A percentile compares a stretch with the other conserved stretches of the same genome.
These are phyloP conservation scores for Thermochaetoides thermophila DNA, from an alignment of 495 filamentous ascomycete genomes.

Conservation along the genomic window DNA sequence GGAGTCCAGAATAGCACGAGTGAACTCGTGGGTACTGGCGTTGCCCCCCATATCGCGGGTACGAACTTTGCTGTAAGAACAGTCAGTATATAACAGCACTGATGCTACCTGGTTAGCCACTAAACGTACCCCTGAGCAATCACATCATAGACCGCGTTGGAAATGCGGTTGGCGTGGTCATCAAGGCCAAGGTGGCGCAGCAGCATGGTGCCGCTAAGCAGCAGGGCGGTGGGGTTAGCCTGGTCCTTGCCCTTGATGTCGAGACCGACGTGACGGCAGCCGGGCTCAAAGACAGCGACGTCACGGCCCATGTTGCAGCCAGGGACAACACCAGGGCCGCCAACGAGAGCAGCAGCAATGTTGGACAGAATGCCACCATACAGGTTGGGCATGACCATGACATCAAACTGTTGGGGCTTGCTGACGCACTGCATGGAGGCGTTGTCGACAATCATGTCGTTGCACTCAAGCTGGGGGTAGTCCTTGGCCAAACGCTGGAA, in stretches of 20 bases:
- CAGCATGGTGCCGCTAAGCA: slow-evolving; percentile 91
- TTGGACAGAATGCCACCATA: slow-evolving; percentile 99
- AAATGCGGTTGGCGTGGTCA: slow-evolving; percentile 95
- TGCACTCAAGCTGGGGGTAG: slow-evolving; percentile 82
- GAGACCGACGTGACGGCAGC: slow-evolving; percentile 94
- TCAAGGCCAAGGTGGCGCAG: slow-evolving; percentile 91
- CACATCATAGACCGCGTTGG: slow-evolving; percentile 91
- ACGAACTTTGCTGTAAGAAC: slow-evolving; percentile 48
- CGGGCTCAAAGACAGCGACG: slow-evolving; percentile 95
- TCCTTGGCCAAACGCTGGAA: slow-evolving; percentile 86
- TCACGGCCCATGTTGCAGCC: slow-evolving; percentile 99
- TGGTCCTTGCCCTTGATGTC: slow-evolving; percentile 99
- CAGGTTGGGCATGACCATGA: slow-evolving; percentile 99
- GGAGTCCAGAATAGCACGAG: slow-evolving; percentile 76
- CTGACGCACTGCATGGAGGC: slow-evolving; percentile 98
- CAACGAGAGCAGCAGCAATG: slow-evolving; percentile 95
- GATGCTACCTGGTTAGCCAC: not conserved
- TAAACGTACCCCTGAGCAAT: slow-evolving; percentile 76
- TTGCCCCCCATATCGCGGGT: slow-evolving; percentile 93
- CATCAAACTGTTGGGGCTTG: slow-evolving; percentile 92
- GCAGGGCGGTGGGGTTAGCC: slow-evolving; percentile 91
- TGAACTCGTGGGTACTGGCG: slow-evolving; percentile 85
- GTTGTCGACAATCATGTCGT: slow-evolving; percentile 99
- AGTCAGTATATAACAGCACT: slow-evolving; percentile 16
- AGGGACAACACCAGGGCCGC: slow-evolving; percentile 90